Conservation (phyloP, 2,329 filamentous ascomycete species). For the Fonsecaea pedrosoi region DNA sequence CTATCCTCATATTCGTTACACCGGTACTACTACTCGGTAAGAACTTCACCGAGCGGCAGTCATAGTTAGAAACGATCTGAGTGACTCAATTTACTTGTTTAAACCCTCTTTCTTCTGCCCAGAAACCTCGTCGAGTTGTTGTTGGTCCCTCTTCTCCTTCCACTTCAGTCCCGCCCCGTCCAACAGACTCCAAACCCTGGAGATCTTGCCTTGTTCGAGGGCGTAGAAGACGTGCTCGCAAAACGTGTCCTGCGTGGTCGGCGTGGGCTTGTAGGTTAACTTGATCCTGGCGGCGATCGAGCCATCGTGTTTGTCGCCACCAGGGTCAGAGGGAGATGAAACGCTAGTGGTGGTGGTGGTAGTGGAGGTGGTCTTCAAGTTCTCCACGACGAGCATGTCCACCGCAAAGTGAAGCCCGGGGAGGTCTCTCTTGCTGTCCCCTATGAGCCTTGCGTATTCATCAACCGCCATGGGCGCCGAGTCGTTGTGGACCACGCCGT, state of each 20-base stretch:
- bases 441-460: conserved; percentile 26
- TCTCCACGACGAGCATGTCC: conserved; percentile 28
- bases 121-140: conserved; percentile 55
- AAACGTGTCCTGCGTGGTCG: conserved; percentile 21
- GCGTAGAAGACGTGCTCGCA: conserved; percentile 33
- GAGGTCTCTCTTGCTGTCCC: conserved; percentile 23
- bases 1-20: too few species aligned
- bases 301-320: conserved; percentile 5
- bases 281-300: conserved; percentile 27
- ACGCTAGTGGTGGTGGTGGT: too few species aligned
- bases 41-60: too few species aligned
- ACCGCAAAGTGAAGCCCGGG: conserved; percentile 25
- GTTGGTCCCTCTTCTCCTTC: conserved; percentile 16
- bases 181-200: conserved; percentile 30
- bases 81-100: too few species aligned
- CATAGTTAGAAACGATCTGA: too few species aligned
- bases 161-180: conserved; percentile 29
- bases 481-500: conserved; percentile 28
- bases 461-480: conserved; percentile 23
- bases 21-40: too few species aligned
- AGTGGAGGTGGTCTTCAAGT: too few species aligned
- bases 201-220: conserved; percentile 30
- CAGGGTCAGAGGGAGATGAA: too few species aligned
- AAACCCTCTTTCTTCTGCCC: too few species aligned
- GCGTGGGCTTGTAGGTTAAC: conserved; percentile 22